Percentiles rank a stretch among this genome's conserved stretches.
phyloP scores from a whole-genome alignment of 176 grass and related monocot genomes.

The Canna indica region DNA sequence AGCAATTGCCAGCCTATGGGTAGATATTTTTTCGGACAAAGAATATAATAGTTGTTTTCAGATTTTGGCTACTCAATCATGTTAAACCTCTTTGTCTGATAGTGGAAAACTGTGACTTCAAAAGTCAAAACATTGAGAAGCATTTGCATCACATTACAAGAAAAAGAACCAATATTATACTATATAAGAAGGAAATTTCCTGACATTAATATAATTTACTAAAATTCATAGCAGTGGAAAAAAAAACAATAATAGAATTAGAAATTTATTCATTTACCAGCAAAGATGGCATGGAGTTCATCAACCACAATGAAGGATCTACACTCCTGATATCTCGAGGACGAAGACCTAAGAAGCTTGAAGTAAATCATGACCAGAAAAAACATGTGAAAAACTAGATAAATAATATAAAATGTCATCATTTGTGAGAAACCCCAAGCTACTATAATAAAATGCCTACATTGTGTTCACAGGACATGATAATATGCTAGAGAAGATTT shows the following conservation, averaged over 20 bases:
- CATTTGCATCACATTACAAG: too few relatives aligned
- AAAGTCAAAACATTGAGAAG: too few relatives aligned
- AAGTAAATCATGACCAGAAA: neutral
- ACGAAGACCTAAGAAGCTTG: slow-evolving; percentile 47
- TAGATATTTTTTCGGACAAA: too few relatives aligned
- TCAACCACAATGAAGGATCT: slow-evolving; percentile 85
- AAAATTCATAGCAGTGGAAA: neutral
- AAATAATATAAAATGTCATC: slow-evolving; percentile 11
- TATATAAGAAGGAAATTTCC: neutral
- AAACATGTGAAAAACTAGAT: neutral
- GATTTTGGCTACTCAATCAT: too few relatives aligned
- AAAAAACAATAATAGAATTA: neutral
- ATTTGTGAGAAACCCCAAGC: neutral
- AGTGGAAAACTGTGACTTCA: too few relatives aligned
- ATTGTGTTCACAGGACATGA: neutral
- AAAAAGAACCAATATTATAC: too few relatives aligned
- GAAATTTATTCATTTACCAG: slow-evolving; percentile 38
- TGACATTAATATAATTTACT: neutral
- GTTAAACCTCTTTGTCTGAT: too few relatives aligned
- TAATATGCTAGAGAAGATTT: neutral
- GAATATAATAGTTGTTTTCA: too few relatives aligned
- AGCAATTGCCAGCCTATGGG: too few relatives aligned
- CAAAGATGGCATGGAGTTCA: slow-evolving; percentile 95
- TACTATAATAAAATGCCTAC: neutral
- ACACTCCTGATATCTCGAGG: slow-evolving; percentile 90